These are phyloP conservation scores for Clarireedia sp. DNA, from an alignment of 2,329 filamentous ascomycete species.

Conservation along the genomic window DNA sequence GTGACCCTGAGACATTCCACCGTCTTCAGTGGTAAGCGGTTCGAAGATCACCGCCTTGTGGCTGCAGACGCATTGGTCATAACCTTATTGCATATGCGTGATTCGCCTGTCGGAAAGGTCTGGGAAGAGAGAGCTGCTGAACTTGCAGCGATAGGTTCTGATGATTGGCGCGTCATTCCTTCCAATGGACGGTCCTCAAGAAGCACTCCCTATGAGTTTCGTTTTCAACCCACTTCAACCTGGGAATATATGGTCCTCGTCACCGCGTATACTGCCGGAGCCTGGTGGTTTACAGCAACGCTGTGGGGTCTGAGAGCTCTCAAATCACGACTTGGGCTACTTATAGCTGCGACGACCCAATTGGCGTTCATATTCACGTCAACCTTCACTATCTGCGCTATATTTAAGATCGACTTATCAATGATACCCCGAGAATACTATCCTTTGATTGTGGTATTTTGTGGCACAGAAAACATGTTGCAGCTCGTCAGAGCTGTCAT, in stretches of 20 bases:
- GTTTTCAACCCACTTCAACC: conserved; percentile 64
- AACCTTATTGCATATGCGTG: conserved; percentile 61
- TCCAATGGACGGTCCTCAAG: conserved; percentile 43
- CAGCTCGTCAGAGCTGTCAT: conserved; percentile 72
- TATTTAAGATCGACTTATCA: conserved; percentile 67
- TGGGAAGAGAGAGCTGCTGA: conserved; percentile 55
- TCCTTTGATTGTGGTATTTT: conserved; percentile 63
- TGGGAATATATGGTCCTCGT: conserved; percentile 57
- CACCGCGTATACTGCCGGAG: conserved; percentile 55
- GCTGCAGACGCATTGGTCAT: conserved; percentile 74
- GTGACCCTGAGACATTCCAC: conserved; percentile 69
- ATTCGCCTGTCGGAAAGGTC: conserved; percentile 53
- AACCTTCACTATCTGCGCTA: conserved; percentile 71
- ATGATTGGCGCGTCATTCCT: conserved; percentile 60
- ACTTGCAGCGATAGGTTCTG: conserved; percentile 40
- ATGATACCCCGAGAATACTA: conserved; percentile 68
- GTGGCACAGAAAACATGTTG: conserved; percentile 74
- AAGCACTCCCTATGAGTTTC: conserved; percentile 68
- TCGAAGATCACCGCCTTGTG: conserved; percentile 56
- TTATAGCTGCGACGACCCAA: conserved; percentile 62
- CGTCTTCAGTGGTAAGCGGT: conserved; percentile 75
- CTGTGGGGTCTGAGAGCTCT: conserved; percentile 64
- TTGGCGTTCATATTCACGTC: conserved; percentile 66
- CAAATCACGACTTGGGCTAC: conserved; percentile 66
- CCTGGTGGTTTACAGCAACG: conserved; percentile 57